Conservation (phyloP, 2,329 filamentous ascomycete genomes). For the Fusarium euwallaceae region DNA sequence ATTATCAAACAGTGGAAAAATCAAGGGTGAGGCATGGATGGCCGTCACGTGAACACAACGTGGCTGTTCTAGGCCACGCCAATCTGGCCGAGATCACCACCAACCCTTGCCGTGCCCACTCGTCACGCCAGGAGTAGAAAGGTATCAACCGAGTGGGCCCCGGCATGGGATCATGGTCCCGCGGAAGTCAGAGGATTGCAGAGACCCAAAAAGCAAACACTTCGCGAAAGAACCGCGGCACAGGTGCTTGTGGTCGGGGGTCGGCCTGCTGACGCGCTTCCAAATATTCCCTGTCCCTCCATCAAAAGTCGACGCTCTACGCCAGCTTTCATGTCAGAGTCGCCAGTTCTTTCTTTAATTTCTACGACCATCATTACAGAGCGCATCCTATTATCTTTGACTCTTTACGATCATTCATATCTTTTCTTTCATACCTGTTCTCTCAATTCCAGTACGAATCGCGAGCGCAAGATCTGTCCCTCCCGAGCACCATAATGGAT, state of each 20-base stretch:
- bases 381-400: not conserved
- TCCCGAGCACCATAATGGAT: constrained; percentile 57
- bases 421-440: not conserved
- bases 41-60: no score
- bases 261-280: not conserved
- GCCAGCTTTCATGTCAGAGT: not conserved
- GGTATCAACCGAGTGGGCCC: not conserved
- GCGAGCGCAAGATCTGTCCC: not conserved
- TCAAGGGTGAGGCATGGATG: no score
- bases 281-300: not conserved
- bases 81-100: not conserved
- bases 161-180: not conserved
- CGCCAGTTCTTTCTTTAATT: not conserved
- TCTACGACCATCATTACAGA: not conserved
- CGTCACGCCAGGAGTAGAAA: not conserved
- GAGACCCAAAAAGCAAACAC: not conserved
- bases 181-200: not conserved
- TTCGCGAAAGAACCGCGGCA: not conserved
- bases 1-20: no score
- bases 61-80: not conserved
- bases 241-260: not conserved
- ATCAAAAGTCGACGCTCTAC: not conserved
- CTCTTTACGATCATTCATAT: not conserved
- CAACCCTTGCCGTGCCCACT: not conserved
- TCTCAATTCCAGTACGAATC: not conserved